Percentiles rank a stretch among this genome's conserved stretches.
Conservation (phyloP, 2,329 filamentous ascomycete species). For the Fusarium domesticum region DNA sequence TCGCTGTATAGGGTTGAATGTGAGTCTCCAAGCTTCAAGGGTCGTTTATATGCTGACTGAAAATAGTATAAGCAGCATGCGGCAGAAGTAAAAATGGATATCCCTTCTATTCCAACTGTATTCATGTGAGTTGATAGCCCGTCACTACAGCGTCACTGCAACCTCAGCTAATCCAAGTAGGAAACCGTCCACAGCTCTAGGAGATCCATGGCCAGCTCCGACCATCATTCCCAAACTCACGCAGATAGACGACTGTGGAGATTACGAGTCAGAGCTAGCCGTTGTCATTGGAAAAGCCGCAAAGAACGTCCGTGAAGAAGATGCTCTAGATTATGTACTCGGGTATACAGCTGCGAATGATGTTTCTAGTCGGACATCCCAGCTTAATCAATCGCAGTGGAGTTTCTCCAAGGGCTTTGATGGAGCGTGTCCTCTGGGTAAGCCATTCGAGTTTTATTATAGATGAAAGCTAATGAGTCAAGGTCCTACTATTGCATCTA, state of each 20-base stretch:
- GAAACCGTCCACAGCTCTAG: slow-evolving; percentile 52
- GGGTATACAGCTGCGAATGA: slow-evolving; percentile 64
- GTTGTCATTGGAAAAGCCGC: slow-evolving; percentile 50
- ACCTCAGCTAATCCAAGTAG: no score
- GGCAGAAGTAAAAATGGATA: slow-evolving; percentile 48
- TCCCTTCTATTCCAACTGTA: slow-evolving; percentile 54
- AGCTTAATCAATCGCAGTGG: slow-evolving; percentile 23
- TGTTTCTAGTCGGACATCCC: slow-evolving; percentile 41
- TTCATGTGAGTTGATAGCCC: slow-evolving; percentile 40
- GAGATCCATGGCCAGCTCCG: slow-evolving; percentile 50
- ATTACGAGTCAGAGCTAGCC: slow-evolving; percentile 58
- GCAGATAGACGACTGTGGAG: slow-evolving; percentile 50
- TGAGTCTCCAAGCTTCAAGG: slow-evolving; percentile 21
- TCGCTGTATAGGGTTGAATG: slow-evolving; percentile 56
- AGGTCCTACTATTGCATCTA: slow-evolving; percentile 46
- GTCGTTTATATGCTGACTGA: not conserved
- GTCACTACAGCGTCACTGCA: not conserved
- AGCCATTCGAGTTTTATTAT: not conserved
- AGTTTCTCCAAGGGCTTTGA: slow-evolving; percentile 57
- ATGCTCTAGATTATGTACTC: slow-evolving; percentile 57
- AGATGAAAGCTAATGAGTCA: no score
- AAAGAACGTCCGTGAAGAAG: slow-evolving; percentile 52
- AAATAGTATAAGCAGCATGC: slow-evolving; percentile 35
- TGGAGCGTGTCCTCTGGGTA: slow-evolving; percentile 47
- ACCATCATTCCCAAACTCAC: slow-evolving; percentile 49